Evolutionary conservation across 2,329 filamentous ascomycete genomes (phyloP).

Genomic region (Pseudopyricularia cyperi): DNA sequence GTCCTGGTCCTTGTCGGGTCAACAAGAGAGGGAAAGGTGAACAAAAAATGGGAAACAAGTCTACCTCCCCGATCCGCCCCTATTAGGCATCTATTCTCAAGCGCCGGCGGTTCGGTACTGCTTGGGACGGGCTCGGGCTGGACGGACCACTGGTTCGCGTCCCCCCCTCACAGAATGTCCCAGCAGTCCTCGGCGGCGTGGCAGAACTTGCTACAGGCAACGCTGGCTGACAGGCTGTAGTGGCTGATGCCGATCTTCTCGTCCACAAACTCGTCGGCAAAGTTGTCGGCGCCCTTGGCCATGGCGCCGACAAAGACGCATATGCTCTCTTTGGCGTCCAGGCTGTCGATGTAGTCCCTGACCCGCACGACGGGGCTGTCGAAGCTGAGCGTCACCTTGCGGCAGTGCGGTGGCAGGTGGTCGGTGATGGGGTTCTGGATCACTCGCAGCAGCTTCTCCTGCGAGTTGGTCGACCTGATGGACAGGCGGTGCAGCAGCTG

Average conservation of each 20-base stretch:
- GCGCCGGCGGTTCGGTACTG: not conserved
- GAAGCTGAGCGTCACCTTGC: conserved; percentile 93
- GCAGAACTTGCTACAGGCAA: conserved; percentile 99
- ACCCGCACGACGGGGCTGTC: conserved; percentile 80
- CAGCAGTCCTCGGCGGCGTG: conserved; percentile 95
- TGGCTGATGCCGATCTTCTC: conserved; percentile 98
- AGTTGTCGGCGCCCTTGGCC: conserved; percentile 93
- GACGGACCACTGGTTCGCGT: not conserved
- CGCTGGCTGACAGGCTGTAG: conserved; percentile 91
- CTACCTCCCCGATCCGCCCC: not conserved
- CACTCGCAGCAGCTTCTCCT: conserved; percentile 93
- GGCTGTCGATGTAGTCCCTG: conserved; percentile 72
- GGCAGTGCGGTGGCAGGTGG: conserved; percentile 90
- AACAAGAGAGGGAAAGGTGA: conserved; percentile 2
- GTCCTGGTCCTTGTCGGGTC: conserved; percentile 6
- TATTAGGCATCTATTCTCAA: not conserved
- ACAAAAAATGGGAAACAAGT: not conserved
- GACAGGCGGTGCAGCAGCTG: conserved; percentile 91
- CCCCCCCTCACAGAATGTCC: conserved; percentile 69
- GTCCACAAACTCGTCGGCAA: conserved; percentile 87
- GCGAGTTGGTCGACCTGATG: conserved; percentile 90
- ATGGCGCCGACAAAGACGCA: conserved; percentile 97
- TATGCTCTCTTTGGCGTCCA: conserved; percentile 78
- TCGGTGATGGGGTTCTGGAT: conserved; percentile 98
- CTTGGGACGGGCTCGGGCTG: not conserved